Conservation (phyloP, 2,329 filamentous ascomycete genomes). For the Xylaria sp. region DNA sequence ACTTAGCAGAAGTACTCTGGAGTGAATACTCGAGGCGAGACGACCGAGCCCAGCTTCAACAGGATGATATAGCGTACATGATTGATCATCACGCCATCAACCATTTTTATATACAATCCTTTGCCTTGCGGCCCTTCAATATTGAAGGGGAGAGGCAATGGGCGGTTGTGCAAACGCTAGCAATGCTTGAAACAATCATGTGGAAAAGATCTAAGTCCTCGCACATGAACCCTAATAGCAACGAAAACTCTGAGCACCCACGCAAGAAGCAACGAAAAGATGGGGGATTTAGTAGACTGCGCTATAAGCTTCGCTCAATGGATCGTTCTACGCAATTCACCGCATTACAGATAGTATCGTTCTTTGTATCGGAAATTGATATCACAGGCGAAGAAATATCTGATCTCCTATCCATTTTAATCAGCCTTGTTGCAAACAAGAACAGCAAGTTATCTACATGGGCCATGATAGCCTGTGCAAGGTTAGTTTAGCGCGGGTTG, state of each 20-base stretch:
- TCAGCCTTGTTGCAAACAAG: constrained; percentile 74
- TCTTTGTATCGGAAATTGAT: constrained; percentile 61
- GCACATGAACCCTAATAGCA: constrained; percentile 40
- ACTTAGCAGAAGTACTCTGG: constrained; percentile 77
- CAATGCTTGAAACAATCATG: constrained; percentile 65
- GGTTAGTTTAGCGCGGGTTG: constrained; percentile 60
- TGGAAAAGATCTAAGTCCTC: constrained; percentile 45
- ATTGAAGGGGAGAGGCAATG: constrained; percentile 68
- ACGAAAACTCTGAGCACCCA: constrained; percentile 63
- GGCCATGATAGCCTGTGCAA: constrained; percentile 84
- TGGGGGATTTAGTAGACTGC: constrained; percentile 58
- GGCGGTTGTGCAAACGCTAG: constrained; percentile 68
- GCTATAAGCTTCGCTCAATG: constrained; percentile 59
- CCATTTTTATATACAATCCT: constrained; percentile 61
- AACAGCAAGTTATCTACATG: constrained; percentile 75
- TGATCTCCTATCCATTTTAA: constrained; percentile 68
- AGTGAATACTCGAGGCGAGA: constrained; percentile 79
- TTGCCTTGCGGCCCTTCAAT: constrained; percentile 65
- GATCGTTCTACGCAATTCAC: constrained; percentile 60
- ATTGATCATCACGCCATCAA: constrained; percentile 56
- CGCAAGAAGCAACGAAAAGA: constrained; percentile 63
- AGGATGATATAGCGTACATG: constrained; percentile 78
- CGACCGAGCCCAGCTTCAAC: constrained; percentile 76
- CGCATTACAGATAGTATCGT: constrained; percentile 68
- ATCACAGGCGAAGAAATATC: constrained; percentile 63